Conservation (phyloP, 305 asterid species). For the Fraxinus sp. region DNA sequence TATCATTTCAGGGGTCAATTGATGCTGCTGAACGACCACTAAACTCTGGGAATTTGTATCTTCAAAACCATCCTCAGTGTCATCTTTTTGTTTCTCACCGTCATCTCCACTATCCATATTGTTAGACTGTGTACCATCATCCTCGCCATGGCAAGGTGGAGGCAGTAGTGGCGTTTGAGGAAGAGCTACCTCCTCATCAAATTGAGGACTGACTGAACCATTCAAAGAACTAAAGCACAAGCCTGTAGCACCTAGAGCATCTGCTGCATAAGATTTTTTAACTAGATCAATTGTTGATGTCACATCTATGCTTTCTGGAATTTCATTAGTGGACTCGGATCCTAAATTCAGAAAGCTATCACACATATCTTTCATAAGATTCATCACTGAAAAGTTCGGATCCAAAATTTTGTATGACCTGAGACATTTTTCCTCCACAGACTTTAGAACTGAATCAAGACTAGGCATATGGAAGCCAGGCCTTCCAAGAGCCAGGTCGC, state of each 20-base stretch:
- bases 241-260: slow-evolving; percentile 27
- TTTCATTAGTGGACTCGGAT: slow-evolving; percentile 30
- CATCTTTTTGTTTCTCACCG: slow-evolving; percentile 14
- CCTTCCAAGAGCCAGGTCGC: slow-evolving; percentile 37
- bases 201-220: slow-evolving; percentile 22
- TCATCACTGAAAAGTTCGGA: slow-evolving; percentile 20
- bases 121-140: slow-evolving; percentile 23
- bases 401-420: slow-evolving; percentile 14
- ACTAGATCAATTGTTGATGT: slow-evolving; percentile 17
- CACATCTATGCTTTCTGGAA: slow-evolving; percentile 22
- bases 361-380: slow-evolving; percentile 19
- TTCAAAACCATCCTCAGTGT: slow-evolving; percentile 17
- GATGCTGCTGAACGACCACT: slow-evolving; percentile 35
- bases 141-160: slow-evolving; percentile 25
- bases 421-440: slow-evolving; percentile 29
- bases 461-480: slow-evolving; percentile 28
- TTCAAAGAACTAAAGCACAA: slow-evolving; percentile 18
- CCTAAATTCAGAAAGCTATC: slow-evolving; percentile 27
- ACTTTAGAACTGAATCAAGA: slow-evolving; percentile 17
- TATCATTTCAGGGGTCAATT: slow-evolving; percentile 24
- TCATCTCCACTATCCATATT: slow-evolving; percentile 26
- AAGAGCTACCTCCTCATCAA: slow-evolving; percentile 23
- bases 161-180: slow-evolving; percentile 23
- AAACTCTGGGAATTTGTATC: slow-evolving; percentile 28
- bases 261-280: slow-evolving; percentile 25